Conservation (phyloP, 306 rosid species). For the Medicago lupulina region DNA sequence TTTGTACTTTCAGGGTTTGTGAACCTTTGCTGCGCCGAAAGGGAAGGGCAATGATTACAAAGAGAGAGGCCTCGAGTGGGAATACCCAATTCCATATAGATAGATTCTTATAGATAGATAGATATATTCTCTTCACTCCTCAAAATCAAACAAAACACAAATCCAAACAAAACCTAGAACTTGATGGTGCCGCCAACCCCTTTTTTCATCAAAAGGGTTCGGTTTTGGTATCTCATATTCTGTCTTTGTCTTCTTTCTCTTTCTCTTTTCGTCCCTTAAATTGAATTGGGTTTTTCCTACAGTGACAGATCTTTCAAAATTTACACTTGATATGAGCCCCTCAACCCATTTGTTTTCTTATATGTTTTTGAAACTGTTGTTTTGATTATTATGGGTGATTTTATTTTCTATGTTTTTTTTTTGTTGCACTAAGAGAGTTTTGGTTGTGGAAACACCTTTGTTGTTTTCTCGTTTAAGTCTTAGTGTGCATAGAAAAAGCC, state of each 20-base stretch:
- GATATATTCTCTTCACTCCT: no score
- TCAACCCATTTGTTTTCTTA: no score
- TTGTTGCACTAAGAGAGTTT: not conserved
- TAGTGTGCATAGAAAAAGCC: not conserved
- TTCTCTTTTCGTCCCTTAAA: not conserved
- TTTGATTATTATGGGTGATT: not conserved
- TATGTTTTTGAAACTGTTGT: not conserved
- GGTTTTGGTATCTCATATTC: conserved; percentile 11
- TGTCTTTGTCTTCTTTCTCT: not conserved
- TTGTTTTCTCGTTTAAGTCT: not conserved
- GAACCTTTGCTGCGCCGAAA: not conserved
- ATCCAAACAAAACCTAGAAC: not conserved
- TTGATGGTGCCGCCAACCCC: conserved; percentile 1
- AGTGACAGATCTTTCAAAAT: not conserved
- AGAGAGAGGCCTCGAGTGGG: not conserved
- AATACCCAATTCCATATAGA: not conserved
- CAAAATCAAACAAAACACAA: not conserved
- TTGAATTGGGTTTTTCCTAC: not conserved
- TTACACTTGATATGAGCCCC: conserved; percentile 21
- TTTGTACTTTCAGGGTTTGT: not conserved
- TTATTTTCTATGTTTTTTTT: not conserved
- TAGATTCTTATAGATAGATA: not conserved
- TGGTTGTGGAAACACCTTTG: not conserved
- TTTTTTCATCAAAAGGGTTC: not conserved
- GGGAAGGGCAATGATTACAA: not conserved